Base-by-base conservation (phyloP, 2,329 filamentous ascomycete genomes). In the Penicillium decumbens region DNA sequence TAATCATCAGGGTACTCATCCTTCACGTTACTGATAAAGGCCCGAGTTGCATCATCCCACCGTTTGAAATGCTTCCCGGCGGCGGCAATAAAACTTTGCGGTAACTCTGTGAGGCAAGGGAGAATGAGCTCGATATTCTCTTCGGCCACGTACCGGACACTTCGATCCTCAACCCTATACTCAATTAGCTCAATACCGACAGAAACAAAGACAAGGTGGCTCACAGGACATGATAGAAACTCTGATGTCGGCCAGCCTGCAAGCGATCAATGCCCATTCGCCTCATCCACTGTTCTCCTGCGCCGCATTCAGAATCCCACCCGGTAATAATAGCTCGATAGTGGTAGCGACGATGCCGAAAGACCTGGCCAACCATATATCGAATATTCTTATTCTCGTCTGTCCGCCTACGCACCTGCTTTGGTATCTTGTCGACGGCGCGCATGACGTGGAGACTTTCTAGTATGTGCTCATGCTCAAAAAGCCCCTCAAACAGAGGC, bases 1-100 rank as follows among this genome's bases (percentile, higher is more conserved):
- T 58, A 95, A 70, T 95, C 89, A 64, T 95, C 87, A 0, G 92
- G 92, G 69, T 90, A 96, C 63, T 91, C 83, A 60, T 95, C 88
- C 59, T 72, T 72, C 45, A 88, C 76, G 68, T 96, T 97, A 60
- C 89, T 95, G 28, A 95, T 78, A 72, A 97, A 98, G 3, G 72
- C 76, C 57, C 82, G 82, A 0, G 71, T 76, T 29, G 73, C 74
- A 4, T 68, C 64, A 69, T 96, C 88, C 77, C 90, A 97, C 37
- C 89, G 78, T 69, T 89, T 95, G 69, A 98, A 97, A 68, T 88
- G 89, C 60, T 85, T 86, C 0, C 93, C 93, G 3, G 90, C 89
- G 57, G 88, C 71, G 40, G 77, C 76, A 63, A 89, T 79, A 54
- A 95, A 63, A 2, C 55, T 55, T 13, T 43, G 49, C 1, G 70